These are phyloP conservation scores for Kodamaea sagamina DNA, from an alignment of 805 yeast genomes.

Conservation along the genomic window DNA sequence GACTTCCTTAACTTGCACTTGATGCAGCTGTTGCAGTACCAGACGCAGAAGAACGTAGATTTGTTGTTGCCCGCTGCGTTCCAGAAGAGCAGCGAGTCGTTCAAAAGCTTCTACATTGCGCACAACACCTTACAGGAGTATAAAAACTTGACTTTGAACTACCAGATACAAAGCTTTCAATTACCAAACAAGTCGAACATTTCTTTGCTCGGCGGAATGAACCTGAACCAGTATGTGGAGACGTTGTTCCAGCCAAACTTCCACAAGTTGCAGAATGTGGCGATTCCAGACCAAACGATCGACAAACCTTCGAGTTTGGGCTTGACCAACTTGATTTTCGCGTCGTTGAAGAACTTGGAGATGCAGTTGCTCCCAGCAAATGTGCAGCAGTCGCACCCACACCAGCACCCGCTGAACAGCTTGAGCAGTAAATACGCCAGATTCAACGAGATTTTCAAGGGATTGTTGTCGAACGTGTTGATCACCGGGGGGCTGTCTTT, in stretches of 20 bases:
- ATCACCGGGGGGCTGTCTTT: conserved; percentile 63
- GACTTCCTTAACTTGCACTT: conserved; percentile 75
- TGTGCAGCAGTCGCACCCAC: conserved; percentile 26
- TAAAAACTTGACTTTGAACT: conserved; percentile 27
- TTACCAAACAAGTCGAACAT: conserved; percentile 57
- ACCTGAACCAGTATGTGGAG: conserved; percentile 48
- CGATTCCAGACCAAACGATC: conserved; percentile 36
- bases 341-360: conserved; percentile 39
- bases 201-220: conserved; percentile 48
- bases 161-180: conserved; percentile 46
- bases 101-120: conserved; percentile 38
- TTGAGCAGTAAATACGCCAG: conserved; percentile 28
- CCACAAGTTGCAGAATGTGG: conserved; percentile 43
- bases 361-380: conserved; percentile 30
- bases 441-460: conserved; percentile 42
- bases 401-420: conserved; percentile 12
- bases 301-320: conserved; percentile 53
- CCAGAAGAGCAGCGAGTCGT: conserved; percentile 28
- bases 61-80: conserved; percentile 24
- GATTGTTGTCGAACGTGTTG: conserved; percentile 45
- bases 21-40: conserved; percentile 45
- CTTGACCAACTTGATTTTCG: conserved; percentile 41
- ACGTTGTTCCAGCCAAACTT: conserved; percentile 68
- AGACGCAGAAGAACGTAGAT: conserved; percentile 29
- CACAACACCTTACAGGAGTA: conserved; percentile 38